These are phyloP conservation scores for Fomitopsis betulina DNA, from an alignment of 1,284 basidiomycete genomes.

Conservation along the genomic window DNA sequence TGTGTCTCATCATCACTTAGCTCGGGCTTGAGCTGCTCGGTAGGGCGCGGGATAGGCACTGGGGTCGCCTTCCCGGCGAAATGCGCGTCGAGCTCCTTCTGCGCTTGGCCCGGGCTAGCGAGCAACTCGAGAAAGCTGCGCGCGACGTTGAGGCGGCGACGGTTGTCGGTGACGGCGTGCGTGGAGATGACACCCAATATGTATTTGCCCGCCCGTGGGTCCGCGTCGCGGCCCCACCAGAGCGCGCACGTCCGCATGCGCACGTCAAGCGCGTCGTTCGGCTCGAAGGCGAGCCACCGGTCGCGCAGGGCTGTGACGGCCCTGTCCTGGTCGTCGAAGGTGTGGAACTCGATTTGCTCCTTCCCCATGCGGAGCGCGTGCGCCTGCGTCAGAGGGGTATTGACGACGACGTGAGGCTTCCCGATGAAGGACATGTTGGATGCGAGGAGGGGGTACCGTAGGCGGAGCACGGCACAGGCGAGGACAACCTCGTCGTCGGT, in stretches of 20 bases:
- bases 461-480: not conserved
- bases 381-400: not conserved
- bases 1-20: not conserved
- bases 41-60: not conserved
- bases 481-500: not conserved
- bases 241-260: not conserved
- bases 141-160: not conserved
- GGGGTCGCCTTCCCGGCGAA: not conserved
- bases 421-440: not conserved
- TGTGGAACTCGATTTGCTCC: not conserved
- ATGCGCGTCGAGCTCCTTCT: not conserved
- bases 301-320: not conserved
- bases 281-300: not conserved
- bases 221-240: not conserved
- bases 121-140: constrained; percentile 3
- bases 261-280: not conserved
- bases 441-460: not conserved
- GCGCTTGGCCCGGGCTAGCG: not conserved
- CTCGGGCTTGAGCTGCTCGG: not conserved
- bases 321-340: not conserved
- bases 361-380: not conserved
- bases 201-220: not conserved
- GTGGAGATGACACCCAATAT: not conserved
- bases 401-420: not conserved
- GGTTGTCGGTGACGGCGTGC: constrained; percentile 1